phyloP scores from a whole-genome alignment of 257 asterid species.

The Nemophila menziesii region DNA sequence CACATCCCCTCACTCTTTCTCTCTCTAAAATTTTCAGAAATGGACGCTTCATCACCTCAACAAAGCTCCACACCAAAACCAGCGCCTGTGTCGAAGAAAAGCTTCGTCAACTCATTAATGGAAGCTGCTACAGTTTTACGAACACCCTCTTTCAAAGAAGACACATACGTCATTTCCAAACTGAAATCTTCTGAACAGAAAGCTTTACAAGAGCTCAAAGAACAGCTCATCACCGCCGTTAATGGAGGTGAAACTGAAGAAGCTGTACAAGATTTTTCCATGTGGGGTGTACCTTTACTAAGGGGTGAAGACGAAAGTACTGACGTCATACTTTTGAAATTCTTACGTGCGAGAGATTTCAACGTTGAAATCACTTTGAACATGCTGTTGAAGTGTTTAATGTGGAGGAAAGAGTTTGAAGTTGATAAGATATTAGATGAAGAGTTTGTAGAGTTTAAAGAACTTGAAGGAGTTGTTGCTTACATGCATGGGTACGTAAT shows the following conservation, averaged over 20 bases:
- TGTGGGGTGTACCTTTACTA: conserved; percentile 63
- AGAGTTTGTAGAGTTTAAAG: conserved; percentile 71
- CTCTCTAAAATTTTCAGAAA: conserved; percentile 3
- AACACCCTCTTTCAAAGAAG: conserved; percentile 71
- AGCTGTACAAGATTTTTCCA: too few relatives aligned
- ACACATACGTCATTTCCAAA: conserved; percentile 62
- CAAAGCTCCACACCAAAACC: conserved; percentile 27
- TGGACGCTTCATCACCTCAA: conserved; percentile 41
- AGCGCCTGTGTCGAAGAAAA: conserved; percentile 31
- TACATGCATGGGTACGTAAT: conserved; percentile 63
- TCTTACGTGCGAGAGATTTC: conserved; percentile 86
- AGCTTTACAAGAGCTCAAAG: conserved; percentile 56
- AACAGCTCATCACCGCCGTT: conserved; percentile 26
- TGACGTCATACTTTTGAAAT: conserved; percentile 70
- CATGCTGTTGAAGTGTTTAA: conserved; percentile 48
- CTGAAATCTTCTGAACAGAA: conserved; percentile 52
- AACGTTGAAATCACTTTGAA: conserved; percentile 39
- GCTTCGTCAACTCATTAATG: conserved; percentile 38
- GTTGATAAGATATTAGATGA: conserved; percentile 59
- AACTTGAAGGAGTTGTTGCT: conserved; percentile 71
- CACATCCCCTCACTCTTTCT: not conserved
- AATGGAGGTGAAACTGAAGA: conserved; percentile 22
- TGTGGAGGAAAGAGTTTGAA: conserved; percentile 59
- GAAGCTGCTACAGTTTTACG: conserved; percentile 50
- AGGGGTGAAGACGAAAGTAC: conserved; percentile 35